These are phyloP conservation scores for Leccinum fuscescens DNA, from an alignment of 1,284 basidiomycete species.

Conservation along the genomic window DNA sequence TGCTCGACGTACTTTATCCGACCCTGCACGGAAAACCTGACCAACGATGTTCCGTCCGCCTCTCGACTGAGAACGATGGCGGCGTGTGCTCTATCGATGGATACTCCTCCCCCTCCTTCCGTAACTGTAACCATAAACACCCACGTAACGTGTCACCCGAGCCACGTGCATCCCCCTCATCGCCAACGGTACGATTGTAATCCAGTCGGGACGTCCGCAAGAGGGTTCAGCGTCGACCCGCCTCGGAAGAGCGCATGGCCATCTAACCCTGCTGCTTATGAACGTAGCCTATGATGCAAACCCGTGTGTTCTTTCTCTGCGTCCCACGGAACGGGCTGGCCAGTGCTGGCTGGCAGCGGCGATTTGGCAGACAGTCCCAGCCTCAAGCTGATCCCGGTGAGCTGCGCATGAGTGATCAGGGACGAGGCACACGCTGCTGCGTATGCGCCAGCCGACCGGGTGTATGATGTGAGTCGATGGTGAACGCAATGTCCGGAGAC, in stretches of 20 bases:
- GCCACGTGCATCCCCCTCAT: not conserved
- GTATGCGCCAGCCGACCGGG: slow-evolving; percentile 7
- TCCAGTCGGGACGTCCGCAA: slow-evolving; percentile 17
- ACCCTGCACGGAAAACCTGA: slow-evolving; percentile 15
- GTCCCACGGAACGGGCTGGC: not conserved
- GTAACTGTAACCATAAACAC: not conserved
- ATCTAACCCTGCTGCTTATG: slow-evolving; percentile 14
- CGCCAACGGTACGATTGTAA: not conserved
- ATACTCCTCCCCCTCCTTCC: not conserved
- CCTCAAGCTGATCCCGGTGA: not conserved
- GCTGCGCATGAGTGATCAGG: slow-evolving; percentile 2
- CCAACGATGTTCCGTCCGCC: not conserved
- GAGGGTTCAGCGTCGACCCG: slow-evolving; percentile 12
- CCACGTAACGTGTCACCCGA: not conserved
- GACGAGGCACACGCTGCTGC: not conserved
- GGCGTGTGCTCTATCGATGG: slow-evolving; percentile 11
- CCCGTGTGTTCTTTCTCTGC: not conserved
- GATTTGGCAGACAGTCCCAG: not conserved
- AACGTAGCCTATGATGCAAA: slow-evolving; percentile 7
- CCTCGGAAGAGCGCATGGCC: slow-evolving; percentile 6
- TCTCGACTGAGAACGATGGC: slow-evolving; percentile 3
- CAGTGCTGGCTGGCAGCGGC: not conserved
- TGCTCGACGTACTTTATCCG: slow-evolving; percentile 8
- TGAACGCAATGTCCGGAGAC: slow-evolving; percentile 12
- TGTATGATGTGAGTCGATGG: slow-evolving; percentile 5